phyloP scores from a whole-genome alignment of 2,329 filamentous ascomycete species.

The Nemania sp. region DNA sequence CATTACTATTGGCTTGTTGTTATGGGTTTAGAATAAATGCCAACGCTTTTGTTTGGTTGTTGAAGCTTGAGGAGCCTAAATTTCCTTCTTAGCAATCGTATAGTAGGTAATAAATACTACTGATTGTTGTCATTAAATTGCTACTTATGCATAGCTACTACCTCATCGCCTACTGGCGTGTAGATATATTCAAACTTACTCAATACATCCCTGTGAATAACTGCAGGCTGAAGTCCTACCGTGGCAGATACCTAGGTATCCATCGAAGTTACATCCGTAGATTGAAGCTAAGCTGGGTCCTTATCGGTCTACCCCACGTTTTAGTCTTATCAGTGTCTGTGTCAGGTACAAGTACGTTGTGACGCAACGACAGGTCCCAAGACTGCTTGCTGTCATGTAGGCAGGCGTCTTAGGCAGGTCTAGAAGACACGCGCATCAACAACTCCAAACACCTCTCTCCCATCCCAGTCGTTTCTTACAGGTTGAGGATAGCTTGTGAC shows the following conservation, averaged over 20 bases:
- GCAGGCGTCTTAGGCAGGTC: not conserved
- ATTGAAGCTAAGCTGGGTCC: not conserved
- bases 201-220: no score
- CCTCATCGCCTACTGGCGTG: no score
- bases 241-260: no score
- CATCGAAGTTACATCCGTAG: not conserved
- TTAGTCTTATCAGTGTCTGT: conserved; percentile 12
- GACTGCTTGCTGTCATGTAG: not conserved
- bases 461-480: not conserved
- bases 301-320: conserved; percentile 25
- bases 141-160: no score
- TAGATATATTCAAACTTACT: no score
- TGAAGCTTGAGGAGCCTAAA: not conserved
- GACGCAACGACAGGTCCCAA: not conserved
- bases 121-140: no score
- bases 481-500: not conserved
- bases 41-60: conserved; percentile 2
- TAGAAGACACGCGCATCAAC: not conserved
- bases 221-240: no score
- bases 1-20: not conserved
- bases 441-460: conserved; percentile 3
- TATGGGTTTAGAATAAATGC: conserved; percentile 10
- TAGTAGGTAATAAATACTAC: no score
- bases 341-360: not conserved
- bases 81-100: not conserved